Evolutionary conservation across 1,139 yeast genomes (phyloP).

Genomic region (Yamadazyma pseudoaaseri): DNA sequence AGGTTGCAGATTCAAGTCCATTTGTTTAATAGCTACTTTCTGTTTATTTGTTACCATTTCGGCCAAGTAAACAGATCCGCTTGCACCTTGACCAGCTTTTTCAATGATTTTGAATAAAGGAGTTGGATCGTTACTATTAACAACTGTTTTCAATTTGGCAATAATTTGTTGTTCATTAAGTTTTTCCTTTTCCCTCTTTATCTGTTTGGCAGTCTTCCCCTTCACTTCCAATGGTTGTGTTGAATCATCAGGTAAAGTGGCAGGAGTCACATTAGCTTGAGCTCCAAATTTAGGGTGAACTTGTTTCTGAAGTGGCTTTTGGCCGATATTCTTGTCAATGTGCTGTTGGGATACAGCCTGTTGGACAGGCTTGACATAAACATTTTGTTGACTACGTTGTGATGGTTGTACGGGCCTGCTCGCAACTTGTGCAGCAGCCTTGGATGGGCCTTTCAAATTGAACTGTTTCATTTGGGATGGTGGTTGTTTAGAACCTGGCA

Average conservation of each 20-base stretch:
- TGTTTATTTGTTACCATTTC: constrained; percentile 48
- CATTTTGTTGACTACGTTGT: neutral
- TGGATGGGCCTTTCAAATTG: constrained; percentile 7
- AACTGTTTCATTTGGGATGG: constrained; percentile 8
- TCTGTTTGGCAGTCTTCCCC: constrained; percentile 39
- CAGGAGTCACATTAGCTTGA: constrained; percentile 4
- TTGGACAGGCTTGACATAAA: neutral
- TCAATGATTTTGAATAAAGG: constrained; percentile 83
- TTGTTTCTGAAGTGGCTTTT: constrained; percentile 3
- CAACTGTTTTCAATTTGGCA: constrained; percentile 81
- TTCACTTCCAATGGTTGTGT: constrained; percentile 10
- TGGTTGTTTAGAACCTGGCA: constrained; percentile 18
- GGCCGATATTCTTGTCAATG: neutral
- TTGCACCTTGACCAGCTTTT: constrained; percentile 99
- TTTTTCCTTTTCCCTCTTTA: constrained; percentile 64
- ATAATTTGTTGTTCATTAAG: constrained; percentile 85
- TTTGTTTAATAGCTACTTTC: constrained; percentile 89
- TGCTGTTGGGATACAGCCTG: neutral
- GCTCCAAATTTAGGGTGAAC: constrained; percentile 5
- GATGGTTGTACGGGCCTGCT: constrained; percentile 2
- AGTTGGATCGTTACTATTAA: constrained; percentile 78
- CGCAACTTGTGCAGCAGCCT: neutral
- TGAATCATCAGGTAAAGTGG: neutral
- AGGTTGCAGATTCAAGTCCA: constrained; percentile 91
- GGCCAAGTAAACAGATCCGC: constrained; percentile 93